Base-by-base conservation (phyloP, 805 yeast genomes). In the Kazachstania kunashirensis region DNA sequence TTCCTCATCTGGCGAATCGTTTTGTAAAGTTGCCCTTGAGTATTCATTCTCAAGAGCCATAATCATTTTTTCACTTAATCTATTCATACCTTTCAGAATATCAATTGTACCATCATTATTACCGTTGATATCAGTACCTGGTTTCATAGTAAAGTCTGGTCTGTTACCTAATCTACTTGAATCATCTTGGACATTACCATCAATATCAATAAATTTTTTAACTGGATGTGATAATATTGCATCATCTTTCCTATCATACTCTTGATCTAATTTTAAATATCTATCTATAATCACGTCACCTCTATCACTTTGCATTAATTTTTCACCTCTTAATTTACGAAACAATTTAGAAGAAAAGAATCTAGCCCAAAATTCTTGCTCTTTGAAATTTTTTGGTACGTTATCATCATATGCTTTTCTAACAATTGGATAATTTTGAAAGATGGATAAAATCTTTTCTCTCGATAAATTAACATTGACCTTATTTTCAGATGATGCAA, bases 281-380 rank as follows among this genome's bases (percentile, higher is more conserved):
- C 81, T 79, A 59, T 92, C 98, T 41, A 92, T 66, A 6, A 86
- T 70, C 4, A 78, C 71, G 58, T 92, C 97, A 36, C 92, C 86
- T 44, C 94, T 70, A 44, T 84, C 84, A 52, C 75, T 79, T 2
- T 72, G 61, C 50, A 78, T 75, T 36, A 85, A 72, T 45, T 77
- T 78, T 53, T 92, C 97, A 40, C 98, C 98, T 55, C 95, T 71
- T 24, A 92, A 65, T 49, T 86, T 75, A 46, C 96, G 69, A 52
- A 88, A 92, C 42, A 92, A 63, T 49, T 85, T 81, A 0, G 96
- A 86, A 50, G 84, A 79, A 67, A 92, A 92, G 52, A 92, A 92
- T 43, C 96, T 66, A 9, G 95, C 84, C 98, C 98, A 92, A 50
- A 92, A 92, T 52, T 83, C 95, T 29, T 89, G 88, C 55, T 92